Conservation (phyloP, 164 flowering plant species). For the Tetrastigma voinierianum region DNA sequence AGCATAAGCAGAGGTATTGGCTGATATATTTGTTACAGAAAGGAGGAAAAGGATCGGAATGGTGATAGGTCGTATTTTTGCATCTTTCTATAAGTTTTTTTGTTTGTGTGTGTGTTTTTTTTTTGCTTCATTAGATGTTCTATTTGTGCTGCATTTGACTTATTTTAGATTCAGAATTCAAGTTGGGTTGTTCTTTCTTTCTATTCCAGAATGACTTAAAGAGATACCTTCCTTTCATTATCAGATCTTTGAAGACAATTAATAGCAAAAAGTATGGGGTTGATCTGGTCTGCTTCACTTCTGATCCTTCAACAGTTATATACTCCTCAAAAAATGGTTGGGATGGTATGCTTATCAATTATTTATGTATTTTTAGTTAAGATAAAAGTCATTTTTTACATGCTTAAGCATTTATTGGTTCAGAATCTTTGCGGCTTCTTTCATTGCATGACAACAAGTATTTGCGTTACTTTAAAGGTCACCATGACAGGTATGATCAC, state of each 20-base stretch:
- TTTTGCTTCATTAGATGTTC: no score
- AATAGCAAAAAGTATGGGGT: slow-evolving; percentile 99
- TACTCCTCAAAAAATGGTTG: slow-evolving; percentile 99
- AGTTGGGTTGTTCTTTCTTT: neutral
- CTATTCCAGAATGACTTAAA: neutral
- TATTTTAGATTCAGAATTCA: neutral
- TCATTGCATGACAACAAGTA: slow-evolving; percentile 96
- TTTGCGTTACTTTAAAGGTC: slow-evolving; percentile 96
- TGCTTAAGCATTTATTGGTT: slow-evolving; percentile 5
- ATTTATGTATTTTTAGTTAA: neutral
- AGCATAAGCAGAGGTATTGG: no score
- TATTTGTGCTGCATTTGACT: no score
- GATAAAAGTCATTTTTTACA: slow-evolving; percentile 11
- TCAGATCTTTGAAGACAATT: slow-evolving; percentile 93
- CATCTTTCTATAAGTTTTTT: no score
- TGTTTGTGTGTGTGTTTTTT: no score
- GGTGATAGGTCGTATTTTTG: no score
- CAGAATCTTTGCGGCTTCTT: slow-evolving; percentile 95
- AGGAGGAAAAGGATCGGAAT: no score
- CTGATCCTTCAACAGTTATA: slow-evolving; percentile 95
- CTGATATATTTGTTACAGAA: no score
- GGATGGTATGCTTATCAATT: slow-evolving; percentile 71
- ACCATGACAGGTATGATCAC: slow-evolving; percentile 81
- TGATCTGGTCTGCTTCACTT: slow-evolving; percentile 91
- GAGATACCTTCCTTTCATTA: neutral